A percentile compares a stretch with the other conserved stretches of the same genome.
phyloP scores from a whole-genome alignment of 805 yeast genomes.

The Candida sithepensis region DNA sequence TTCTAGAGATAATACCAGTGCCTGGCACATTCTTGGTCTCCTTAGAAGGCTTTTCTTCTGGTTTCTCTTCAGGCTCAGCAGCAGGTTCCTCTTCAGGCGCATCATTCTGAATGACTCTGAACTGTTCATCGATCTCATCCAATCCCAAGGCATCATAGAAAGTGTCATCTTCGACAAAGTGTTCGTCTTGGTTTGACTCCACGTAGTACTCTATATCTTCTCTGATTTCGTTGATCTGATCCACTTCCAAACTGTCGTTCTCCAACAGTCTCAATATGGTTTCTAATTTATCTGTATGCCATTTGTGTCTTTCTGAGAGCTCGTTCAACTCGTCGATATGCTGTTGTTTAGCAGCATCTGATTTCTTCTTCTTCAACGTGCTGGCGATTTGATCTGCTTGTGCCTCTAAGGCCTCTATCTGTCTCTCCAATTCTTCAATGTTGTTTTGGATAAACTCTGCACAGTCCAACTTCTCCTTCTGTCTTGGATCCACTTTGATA shows the following conservation, averaged over 20 bases:
- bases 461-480: constrained; percentile 73
- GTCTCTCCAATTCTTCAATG: constrained; percentile 78
- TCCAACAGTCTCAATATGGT: constrained; percentile 71
- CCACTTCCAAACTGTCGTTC: constrained; percentile 76
- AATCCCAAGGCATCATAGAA: constrained; percentile 84
- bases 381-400: constrained; percentile 55
- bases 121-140: constrained; percentile 41
- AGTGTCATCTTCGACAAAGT: constrained; percentile 90
- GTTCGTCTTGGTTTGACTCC: constrained; percentile 89
- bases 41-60: constrained; percentile 1
- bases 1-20: constrained; percentile 14
- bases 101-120: constrained; percentile 21
- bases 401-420: constrained; percentile 74
- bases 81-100: constrained; percentile 16
- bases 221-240: constrained; percentile 66
- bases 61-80: constrained; percentile 6
- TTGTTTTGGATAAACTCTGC: constrained; percentile 63
- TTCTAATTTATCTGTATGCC: constrained; percentile 78
- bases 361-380: constrained; percentile 52
- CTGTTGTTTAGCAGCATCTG: constrained; percentile 50
- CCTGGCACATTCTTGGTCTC: constrained; percentile 9
- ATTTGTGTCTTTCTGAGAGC: constrained; percentile 66
- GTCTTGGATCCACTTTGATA: constrained; percentile 69
- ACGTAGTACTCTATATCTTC: constrained; percentile 93
- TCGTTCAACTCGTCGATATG: constrained; percentile 62